Conservation (phyloP, 2,329 filamentous ascomycete species). For the Didymella keratinophila region DNA sequence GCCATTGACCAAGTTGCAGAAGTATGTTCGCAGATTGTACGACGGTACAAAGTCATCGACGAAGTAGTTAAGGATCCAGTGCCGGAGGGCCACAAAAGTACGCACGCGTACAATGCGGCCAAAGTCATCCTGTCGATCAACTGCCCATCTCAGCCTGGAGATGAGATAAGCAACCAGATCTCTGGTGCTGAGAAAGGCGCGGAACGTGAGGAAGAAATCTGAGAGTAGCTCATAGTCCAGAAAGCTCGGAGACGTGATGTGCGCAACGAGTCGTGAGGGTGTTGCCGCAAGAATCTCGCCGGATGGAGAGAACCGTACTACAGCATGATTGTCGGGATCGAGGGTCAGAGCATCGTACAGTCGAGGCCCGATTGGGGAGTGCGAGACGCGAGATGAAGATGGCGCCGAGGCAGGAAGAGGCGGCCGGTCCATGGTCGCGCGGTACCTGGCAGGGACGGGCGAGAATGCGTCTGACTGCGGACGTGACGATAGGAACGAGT, state of each 20-base stretch:
- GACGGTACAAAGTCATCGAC: constrained; percentile 89
- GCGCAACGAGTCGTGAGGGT: constrained; percentile 87
- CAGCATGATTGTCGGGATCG: constrained; percentile 79
- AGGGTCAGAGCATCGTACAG: constrained; percentile 85
- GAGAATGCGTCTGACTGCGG: constrained; percentile 50
- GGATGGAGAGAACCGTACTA: constrained; percentile 82
- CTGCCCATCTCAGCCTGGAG: constrained; percentile 85
- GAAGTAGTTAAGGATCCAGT: constrained; percentile 99
- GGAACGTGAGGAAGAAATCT: constrained; percentile 96
- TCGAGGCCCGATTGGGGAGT: constrained; percentile 60
- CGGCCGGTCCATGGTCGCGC: constrained; percentile 47
- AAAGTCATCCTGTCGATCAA: constrained; percentile 79
- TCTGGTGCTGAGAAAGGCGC: constrained; percentile 79
- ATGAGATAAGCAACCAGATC: constrained; percentile 85
- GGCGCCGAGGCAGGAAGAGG: constrained; percentile 45
- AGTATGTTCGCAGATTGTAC: constrained; percentile 74
- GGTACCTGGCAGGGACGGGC: constrained; percentile 43
- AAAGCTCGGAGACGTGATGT: constrained; percentile 95
- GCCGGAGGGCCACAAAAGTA: constrained; percentile 91
- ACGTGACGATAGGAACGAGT: constrained; percentile 48
- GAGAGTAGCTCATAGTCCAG: constrained; percentile 97
- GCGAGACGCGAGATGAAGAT: constrained; percentile 49
- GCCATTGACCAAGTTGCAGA: constrained; percentile 80
- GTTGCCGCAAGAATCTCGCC: constrained; percentile 87
- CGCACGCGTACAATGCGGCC: constrained; percentile 95